A percentile compares a stretch with the other conserved stretches of the same genome.
Conservation (phyloP, 345 rosid genomes). For the Brassica juncea region DNA sequence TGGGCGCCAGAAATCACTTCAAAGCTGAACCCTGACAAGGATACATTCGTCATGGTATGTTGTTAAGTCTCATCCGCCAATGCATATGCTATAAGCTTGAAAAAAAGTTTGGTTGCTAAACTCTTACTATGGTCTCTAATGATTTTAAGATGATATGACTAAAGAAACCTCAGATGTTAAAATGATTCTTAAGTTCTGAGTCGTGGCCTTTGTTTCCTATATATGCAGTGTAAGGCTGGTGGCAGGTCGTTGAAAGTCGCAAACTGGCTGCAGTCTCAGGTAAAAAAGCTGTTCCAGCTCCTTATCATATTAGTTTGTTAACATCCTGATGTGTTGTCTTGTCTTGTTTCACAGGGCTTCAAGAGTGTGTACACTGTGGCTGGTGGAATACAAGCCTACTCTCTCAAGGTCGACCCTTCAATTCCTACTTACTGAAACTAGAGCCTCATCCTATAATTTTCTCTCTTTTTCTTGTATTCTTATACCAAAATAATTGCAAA, state of each 20-base stretch:
- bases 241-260: slow-evolving; percentile 83
- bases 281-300: slow-evolving; percentile 1
- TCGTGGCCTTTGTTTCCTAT: not conserved
- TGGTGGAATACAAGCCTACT: slow-evolving; percentile 84
- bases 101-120: not conserved
- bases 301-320: not conserved
- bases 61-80: slow-evolving; percentile 25
- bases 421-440: slow-evolving; percentile 68
- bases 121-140: not conserved
- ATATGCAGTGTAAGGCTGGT: slow-evolving; percentile 77
- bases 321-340: slow-evolving; percentile 8
- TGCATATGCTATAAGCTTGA: slow-evolving; percentile 15
- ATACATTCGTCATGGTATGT: slow-evolving; percentile 74
- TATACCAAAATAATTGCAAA: not conserved
- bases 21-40: slow-evolving; percentile 72
- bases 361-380: slow-evolving; percentile 65
- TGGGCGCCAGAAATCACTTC: slow-evolving; percentile 84
- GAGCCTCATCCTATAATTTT: not conserved
- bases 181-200: not conserved
- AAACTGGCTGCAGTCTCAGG: slow-evolving; percentile 87
- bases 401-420: slow-evolving; percentile 70
- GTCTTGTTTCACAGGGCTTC: slow-evolving; percentile 62
- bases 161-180: slow-evolving; percentile 16
- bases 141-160: not conserved
- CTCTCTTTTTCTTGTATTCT: not conserved